Base-by-base conservation (phyloP, 1,139 yeast species). In the Sugiyamaella xylanicola region DNA sequence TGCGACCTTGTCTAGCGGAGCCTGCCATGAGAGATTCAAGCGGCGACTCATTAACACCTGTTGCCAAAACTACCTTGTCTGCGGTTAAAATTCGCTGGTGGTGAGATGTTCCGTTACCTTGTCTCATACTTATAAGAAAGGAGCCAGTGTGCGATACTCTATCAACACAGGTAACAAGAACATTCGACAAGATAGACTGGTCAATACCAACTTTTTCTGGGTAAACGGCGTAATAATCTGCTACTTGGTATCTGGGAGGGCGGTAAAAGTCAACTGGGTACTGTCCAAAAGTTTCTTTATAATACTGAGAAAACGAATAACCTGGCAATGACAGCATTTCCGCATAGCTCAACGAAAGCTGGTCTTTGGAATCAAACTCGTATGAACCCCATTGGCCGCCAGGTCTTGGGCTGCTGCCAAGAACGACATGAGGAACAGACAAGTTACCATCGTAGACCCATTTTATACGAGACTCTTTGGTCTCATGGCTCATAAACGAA, bases 381-480 rank as follows among this genome's bases (percentile, higher is more conserved):
- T 51, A 49, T 2, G 63, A 58, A 3, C 69, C 63, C 75, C 75
- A 72, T 53, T 72, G 75, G 1, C 75, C 75, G 11, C 75, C 75
- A 0, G 72, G 62, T 1, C 39, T 41, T 11, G 61, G 55, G n/a
- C 65, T 58, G 5, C 65, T 61, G 15, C 72, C 69, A 11, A 69
- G 52, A 4, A 71, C 67, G n/a, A 62, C 32, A 54, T 70, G 72
- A 1, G 52, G 41, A 11, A 58, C 40, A 13, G 25, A n/a, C 21
- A 4, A 35, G 1, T 25, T 47, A 4, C 58, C 54, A 3, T 58
- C 52, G 3, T 57, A 36, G 4, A 42, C 59, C 71, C 72, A 71
- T 29, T 50, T 35, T 17, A 70, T 60, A 16, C 72, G 60, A 9
- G 67, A 51, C 53, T 67, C 62, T 55, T 64, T 62, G 32, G 56